A percentile compares a stretch with the other conserved stretches of the same genome.
These are phyloP conservation scores for Ceratocystis lukuohia DNA, from an alignment of 2,329 filamentous ascomycete species.

Conservation along the genomic window DNA sequence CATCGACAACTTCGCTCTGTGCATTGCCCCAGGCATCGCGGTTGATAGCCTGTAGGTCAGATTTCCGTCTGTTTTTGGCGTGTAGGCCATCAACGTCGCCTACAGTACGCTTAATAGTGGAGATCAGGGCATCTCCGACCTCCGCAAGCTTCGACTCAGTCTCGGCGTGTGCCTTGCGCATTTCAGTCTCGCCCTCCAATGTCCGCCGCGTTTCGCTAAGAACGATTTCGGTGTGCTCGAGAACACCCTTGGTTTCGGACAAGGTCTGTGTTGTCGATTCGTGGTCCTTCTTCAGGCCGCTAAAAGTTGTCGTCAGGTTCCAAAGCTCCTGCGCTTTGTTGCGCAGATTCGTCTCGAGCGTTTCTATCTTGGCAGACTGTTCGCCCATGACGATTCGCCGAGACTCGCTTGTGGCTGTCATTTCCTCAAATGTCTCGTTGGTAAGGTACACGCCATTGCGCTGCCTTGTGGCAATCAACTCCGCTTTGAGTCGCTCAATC, in stretches of 20 bases:
- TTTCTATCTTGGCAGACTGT: conserved; percentile 81
- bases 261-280: conserved; percentile 60
- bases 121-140: conserved; percentile 63
- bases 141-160: conserved; percentile 66
- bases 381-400: conserved; percentile 83
- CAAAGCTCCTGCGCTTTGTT: conserved; percentile 93
- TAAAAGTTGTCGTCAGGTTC: conserved; percentile 72
- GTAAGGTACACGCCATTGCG: conserved; percentile 92
- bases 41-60: conserved; percentile 70
- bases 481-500: conserved; percentile 88
- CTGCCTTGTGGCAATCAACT: conserved; percentile 82
- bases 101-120: conserved; percentile 64
- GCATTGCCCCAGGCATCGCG: conserved; percentile 65
- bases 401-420: conserved; percentile 85
- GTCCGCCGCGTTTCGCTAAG: conserved; percentile 61
- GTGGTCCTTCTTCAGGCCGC: conserved; percentile 77
- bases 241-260: conserved; percentile 64
- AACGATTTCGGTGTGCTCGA: conserved; percentile 80
- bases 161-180: conserved; percentile 71
- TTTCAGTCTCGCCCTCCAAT: conserved; percentile 62
- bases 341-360: conserved; percentile 75
- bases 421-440: conserved; percentile 76
- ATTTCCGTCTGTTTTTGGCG: conserved; percentile 75
- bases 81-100: conserved; percentile 68
- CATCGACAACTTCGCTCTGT: conserved; percentile 59